These are phyloP conservation scores for Starmera amethionina DNA, from an alignment of 805 yeast genomes.

Conservation along the genomic window DNA sequence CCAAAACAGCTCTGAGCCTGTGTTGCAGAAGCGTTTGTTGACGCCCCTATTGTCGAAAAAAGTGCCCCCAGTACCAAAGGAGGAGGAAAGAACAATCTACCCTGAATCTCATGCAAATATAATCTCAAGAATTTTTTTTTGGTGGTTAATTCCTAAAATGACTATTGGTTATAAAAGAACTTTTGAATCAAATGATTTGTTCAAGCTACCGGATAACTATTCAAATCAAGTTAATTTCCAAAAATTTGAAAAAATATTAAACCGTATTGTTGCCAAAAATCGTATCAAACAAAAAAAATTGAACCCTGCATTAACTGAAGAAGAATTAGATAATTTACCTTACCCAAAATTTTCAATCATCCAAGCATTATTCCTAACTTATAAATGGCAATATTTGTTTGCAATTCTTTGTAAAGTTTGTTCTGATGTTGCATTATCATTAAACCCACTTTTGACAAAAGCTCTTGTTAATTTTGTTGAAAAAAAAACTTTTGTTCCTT, in stretches of 20 bases:
- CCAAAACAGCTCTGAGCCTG: neutral
- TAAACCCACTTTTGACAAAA: constrained; percentile 47
- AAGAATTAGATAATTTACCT: constrained; percentile 27
- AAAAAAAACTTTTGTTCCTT: constrained; percentile 27
- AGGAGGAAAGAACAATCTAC: constrained; percentile 36
- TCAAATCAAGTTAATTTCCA: constrained; percentile 31
- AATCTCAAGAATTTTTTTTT: constrained; percentile 38
- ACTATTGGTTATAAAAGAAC: constrained; percentile 65
- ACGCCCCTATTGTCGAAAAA: constrained; percentile 24
- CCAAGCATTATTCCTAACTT: constrained; percentile 38
- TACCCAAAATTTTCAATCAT: constrained; percentile 33
- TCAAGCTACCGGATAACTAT: constrained; percentile 30
- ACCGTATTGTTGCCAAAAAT: constrained; percentile 21
- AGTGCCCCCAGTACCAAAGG: constrained; percentile 44
- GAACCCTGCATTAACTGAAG: constrained; percentile 26
- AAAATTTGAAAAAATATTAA: constrained; percentile 26
- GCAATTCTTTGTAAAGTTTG: constrained; percentile 31
- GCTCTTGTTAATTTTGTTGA: constrained; percentile 47
- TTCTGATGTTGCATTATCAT: constrained; percentile 37
- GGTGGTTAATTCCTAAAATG: constrained; percentile 63
- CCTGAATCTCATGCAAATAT: constrained; percentile 32
- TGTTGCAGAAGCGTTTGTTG: constrained; percentile 25
- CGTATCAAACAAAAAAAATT: constrained; percentile 20
- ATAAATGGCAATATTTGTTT: constrained; percentile 31
- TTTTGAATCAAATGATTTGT: constrained; percentile 54